Evolutionary conservation across 306 rosid species (phyloP).

Genomic region (Trifolium subterraneum): DNA sequence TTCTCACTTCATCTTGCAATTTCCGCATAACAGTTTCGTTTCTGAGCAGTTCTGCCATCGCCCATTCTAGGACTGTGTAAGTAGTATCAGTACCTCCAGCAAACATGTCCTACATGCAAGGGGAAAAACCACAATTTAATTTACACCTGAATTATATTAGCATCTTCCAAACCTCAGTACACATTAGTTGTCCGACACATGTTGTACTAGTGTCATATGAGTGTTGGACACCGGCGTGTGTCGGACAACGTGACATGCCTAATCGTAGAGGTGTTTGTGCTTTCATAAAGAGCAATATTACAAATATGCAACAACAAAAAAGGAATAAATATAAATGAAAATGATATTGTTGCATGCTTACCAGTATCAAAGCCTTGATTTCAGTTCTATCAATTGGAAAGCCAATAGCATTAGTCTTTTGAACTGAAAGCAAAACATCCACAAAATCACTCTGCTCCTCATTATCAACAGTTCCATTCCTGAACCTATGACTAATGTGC

Average conservation of each 20-base stretch:
- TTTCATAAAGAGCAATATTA: too few species aligned
- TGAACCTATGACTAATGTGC: too few species aligned
- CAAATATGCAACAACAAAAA: too few species aligned
- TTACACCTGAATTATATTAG: too few species aligned
- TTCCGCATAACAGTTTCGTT: background rate
- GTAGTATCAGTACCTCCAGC: background rate
- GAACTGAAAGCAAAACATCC: constrained; percentile 34
- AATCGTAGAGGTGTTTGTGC: too few species aligned
- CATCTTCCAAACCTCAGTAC: background rate
- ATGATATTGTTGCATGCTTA: background rate
- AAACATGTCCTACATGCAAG: background rate
- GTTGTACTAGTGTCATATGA: too few species aligned
- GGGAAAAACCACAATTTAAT: background rate
- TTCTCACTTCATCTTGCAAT: background rate
- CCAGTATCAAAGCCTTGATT: constrained; percentile 31
- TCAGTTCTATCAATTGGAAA: constrained; percentile 23
- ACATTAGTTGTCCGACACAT: too few species aligned
- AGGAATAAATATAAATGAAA: background rate
- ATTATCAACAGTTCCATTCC: too few species aligned
- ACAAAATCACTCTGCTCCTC: constrained; percentile 38
- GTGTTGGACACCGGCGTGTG: too few species aligned
- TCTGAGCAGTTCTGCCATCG: background rate
- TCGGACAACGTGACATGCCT: too few species aligned
- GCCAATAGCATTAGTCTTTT: constrained; percentile 13
- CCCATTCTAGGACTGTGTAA: background rate